A percentile compares a stretch with the other conserved stretches of the same genome.
Conservation (phyloP, 345 rosid genomes). For the Luvunga scandens region DNA sequence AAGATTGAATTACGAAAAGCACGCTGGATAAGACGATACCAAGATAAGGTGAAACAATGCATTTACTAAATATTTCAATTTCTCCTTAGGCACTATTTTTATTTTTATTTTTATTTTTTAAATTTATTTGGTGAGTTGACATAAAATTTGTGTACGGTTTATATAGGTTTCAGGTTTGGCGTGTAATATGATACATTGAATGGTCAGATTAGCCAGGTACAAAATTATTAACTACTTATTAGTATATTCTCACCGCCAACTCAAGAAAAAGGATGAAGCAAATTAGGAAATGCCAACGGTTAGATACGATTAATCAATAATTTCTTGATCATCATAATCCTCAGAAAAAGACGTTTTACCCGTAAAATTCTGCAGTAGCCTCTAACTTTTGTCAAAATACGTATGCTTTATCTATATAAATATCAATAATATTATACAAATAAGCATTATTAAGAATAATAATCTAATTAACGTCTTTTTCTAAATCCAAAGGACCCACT, state of each 20-base stretch:
- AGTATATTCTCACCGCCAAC: conserved; percentile 12
- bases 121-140: not conserved
- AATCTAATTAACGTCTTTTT: too few species aligned
- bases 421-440: too few species aligned
- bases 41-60: not conserved
- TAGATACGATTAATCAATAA: conserved; percentile 18
- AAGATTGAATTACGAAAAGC: not conserved
- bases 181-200: not conserved
- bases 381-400: conserved; percentile 16
- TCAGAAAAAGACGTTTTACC: conserved; percentile 51
- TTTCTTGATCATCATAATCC: conserved; percentile 3
- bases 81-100: not conserved
- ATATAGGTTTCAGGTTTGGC: too few species aligned
- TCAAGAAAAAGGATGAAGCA: not conserved
- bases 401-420: conserved; percentile 9
- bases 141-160: too few species aligned
- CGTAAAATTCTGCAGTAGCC: conserved; percentile 18
- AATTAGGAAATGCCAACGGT: conserved; percentile 30
- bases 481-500: too few species aligned
- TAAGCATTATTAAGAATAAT: too few species aligned
- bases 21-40: not conserved
- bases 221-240: not conserved
- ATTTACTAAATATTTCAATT: too few species aligned
- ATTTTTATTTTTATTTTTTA: too few species aligned
- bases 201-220: conserved; percentile 19